Evolutionary conservation across 2,329 filamentous ascomycete species (phyloP).

Genomic region (Fusarium sulawesiense): DNA sequence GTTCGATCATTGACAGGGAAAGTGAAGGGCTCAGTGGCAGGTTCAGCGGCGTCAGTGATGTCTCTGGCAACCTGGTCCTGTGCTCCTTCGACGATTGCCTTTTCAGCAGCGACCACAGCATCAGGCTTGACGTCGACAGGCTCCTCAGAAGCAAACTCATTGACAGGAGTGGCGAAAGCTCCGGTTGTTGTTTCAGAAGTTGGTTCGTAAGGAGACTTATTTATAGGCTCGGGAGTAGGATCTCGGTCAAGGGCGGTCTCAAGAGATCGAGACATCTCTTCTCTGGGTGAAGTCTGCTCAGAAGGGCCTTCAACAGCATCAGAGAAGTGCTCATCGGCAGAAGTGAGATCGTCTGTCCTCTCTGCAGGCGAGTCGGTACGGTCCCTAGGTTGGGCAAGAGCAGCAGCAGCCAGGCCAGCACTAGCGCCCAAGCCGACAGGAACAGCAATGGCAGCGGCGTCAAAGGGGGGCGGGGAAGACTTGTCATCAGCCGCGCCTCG

Average conservation of each 20-base stretch:
- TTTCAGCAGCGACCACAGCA: neutral
- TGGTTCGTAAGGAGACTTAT: neutral
- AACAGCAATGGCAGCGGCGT: conserved; percentile 43
- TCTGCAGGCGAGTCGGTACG: conserved; percentile 33
- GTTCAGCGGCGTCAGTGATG: neutral
- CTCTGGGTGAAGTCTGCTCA: conserved; percentile 31
- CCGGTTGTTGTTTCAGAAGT: neutral
- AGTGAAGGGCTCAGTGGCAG: neutral
- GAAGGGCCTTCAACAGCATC: conserved; percentile 48
- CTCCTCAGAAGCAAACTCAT: conserved; percentile 6
- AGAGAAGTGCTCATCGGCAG: conserved; percentile 53
- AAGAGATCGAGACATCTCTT: conserved; percentile 8
- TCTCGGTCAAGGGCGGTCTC: neutral
- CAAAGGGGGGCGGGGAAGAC: conserved; percentile 52
- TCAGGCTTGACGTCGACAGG: neutral
- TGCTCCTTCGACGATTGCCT: neutral
- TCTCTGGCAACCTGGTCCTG: neutral
- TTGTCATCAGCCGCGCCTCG: conserved; percentile 59
- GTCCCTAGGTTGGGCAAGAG: conserved; percentile 39
- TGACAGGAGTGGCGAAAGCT: neutral
- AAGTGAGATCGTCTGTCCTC: conserved; percentile 48
- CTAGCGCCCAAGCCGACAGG: conserved; percentile 39
- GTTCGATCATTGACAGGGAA: neutral
- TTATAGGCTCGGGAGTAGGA: neutral
- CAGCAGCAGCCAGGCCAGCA: conserved; percentile 42